These are phyloP conservation scores for Coemansia sp. DNA, from an alignment of 192 early-diverging fungal genomes.

Conservation along the genomic window DNA sequence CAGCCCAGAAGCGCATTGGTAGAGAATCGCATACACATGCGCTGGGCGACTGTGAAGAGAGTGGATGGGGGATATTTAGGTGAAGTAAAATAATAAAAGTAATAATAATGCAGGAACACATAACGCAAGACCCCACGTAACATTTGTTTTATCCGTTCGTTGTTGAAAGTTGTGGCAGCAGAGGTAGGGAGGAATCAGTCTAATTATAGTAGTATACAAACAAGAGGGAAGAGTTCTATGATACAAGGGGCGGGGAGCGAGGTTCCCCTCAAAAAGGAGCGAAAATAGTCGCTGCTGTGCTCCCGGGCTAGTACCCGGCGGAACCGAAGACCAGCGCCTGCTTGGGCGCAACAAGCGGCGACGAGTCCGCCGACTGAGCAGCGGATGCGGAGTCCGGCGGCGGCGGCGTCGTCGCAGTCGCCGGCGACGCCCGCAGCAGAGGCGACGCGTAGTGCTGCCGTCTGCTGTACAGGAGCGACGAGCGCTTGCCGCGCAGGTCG, in stretches of 20 bases:
- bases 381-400: neutral
- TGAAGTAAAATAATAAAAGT: too few species aligned
- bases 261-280: too few species aligned
- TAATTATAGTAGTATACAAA: neutral
- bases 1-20: too few species aligned
- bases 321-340: constrained; percentile 20
- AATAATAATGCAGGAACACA: too few species aligned
- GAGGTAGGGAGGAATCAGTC: neutral
- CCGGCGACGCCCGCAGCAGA: neutral
- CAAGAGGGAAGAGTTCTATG: neutral
- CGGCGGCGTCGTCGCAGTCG: too few species aligned
- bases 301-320: constrained; percentile 8
- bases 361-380: neutral
- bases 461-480: constrained; percentile 23
- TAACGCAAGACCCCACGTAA: too few species aligned
- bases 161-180: neutral
- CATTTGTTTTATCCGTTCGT: too few species aligned
- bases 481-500: constrained; percentile 18
- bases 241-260: constrained; percentile 8
- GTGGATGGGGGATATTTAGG: too few species aligned
- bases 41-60: too few species aligned
- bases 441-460: constrained; percentile 3
- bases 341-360: constrained; percentile 13
- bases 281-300: neutral
- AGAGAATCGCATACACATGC: too few species aligned